Percentiles rank a stretch among this genome's conserved stretches.
These are phyloP conservation scores for Climacium dendroides DNA, from an alignment of 225 moss, liverwort and hornwort genomes.

Conservation along the genomic window DNA sequence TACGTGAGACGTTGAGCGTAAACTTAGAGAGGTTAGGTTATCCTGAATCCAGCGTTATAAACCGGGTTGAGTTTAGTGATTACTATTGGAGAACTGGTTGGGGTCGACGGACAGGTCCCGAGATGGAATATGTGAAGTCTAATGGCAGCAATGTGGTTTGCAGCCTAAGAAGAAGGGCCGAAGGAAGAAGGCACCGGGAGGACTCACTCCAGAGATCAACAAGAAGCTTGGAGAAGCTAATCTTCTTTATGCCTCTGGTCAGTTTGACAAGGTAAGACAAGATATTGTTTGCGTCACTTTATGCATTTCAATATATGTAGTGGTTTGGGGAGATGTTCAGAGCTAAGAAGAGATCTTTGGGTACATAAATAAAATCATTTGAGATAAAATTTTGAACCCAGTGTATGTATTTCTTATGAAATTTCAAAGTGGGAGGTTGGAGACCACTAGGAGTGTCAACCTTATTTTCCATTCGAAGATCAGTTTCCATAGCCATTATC, in stretches of 20 bases:
- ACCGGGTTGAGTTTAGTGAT: neutral
- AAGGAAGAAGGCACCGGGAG: conserved; percentile 44
- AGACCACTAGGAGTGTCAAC: neutral
- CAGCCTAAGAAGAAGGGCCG: conserved; percentile 60
- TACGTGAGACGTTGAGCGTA: neutral
- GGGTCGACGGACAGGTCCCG: neutral
- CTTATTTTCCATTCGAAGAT: neutral
- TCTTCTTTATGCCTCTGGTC: conserved; percentile 82
- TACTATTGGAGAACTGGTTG: neutral
- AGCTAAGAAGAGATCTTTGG: neutral
- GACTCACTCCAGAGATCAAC: conserved; percentile 67
- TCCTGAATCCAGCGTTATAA: neutral
- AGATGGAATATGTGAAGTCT: neutral
- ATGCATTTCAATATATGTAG: neutral
- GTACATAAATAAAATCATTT: neutral
- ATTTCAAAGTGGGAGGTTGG: neutral
- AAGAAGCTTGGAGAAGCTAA: conserved; percentile 97
- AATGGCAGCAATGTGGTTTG: neutral
- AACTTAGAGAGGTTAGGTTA: neutral
- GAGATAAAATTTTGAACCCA: neutral
- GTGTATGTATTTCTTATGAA: neutral
- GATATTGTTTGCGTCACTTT: neutral
- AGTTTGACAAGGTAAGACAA: conserved; percentile 67
- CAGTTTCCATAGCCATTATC: neutral
- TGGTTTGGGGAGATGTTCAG: neutral